Evolutionary conservation across 2,329 filamentous ascomycete genomes (phyloP), one percentile per base, ranked within the genome.

Genomic region (Cladosporium sp.): DNA sequence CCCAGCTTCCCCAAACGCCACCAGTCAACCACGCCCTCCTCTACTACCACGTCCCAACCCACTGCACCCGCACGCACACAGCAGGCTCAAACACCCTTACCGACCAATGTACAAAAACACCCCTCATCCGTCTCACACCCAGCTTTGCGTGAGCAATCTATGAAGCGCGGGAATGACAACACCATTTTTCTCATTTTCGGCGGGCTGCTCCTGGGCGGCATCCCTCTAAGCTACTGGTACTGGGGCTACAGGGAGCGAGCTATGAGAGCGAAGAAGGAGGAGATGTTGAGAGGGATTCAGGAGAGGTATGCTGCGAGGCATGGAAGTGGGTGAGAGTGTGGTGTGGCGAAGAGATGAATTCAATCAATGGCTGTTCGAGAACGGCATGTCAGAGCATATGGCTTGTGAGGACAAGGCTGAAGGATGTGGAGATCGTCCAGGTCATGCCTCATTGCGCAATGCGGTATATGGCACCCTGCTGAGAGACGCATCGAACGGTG

Each of bases 191-290:
- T 50, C 4, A 39, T 43, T 11, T 50, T 50, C n/a, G 32, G 32
- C 13, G 40, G 48, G 6, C 33, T 50, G 33, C 16, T 50, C 2
- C 13, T 38, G 13, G 48, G 18, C 19, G 39, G 19, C 13, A n/a
- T 20, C 3, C 48, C 48, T 19, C 20, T 50, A 40, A 50, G 48
- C 25, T 50, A 50, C 22, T 50, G 48, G 48, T 50, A 50, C 33
- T 50, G 48, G 48, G 48, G 48, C 0, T 43, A 50, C 33, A 43
- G 48, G 18, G 48, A 50, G 22, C 33, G 35, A 8, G 39, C 39
- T 6, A 50, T 50, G 33, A 50, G 20, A 16, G 18, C 16, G n/a
- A 50, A 50, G 40, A 50, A 50, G 25, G 48, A 50, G 33, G 41
- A 50, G 40, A 50, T 50, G 27, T 22, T 50, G 32, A 25, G 32